Base-by-base conservation (phyloP, 2,329 filamentous ascomycete species). In the Fusarium duplospermum region DNA sequence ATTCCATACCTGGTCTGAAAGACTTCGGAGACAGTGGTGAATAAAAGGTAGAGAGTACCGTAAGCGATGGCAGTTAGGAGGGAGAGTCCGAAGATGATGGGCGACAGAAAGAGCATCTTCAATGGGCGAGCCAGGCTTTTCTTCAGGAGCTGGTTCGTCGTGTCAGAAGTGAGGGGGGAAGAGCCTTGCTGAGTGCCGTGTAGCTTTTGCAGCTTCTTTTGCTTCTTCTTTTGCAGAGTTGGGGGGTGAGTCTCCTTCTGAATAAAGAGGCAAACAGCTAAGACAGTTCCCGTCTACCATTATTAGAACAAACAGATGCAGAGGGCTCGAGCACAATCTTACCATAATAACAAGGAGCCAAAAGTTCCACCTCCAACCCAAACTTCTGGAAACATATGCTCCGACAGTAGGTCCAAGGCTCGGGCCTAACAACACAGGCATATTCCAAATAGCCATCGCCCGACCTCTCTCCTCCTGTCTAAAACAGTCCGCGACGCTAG, bases 401-500 rank as follows among this genome's bases (percentile, higher is more conserved):
- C 86, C 86, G 1, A 83, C 78, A 8, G 45, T 31, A 62, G 64
- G 64, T 6, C 64, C 64, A 33, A 66, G 35, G 5, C 27, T 38
- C 20, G 62, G 64, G 3, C 62, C 84, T 86, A 65, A 20, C 4
- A 65, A 18, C 2, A 56, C 42, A 16, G 62, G 38, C 36, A 65
- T 60, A 6, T 82, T 79, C 8, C 86, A 62, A 13, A 36, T 36
- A 11, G 62, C 35, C 29, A 65, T 58, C n/a, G 62, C 50, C 6
- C 22, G 22, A 10, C 54, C 88, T 59, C 89, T 84, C 72, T 87
- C 83, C 69, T 89, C 86, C 33, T 85, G 84, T 0, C 78, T 76
- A 35, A 91, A 84, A 77, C 92, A 83, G 78, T 93, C 91, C 13
- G 88, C 52, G 33, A 65, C 88, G 2, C 88, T 88, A 18, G 89